A percentile compares a stretch with the other conserved stretches of the same genome.
These are phyloP conservation scores for Fusarium sp. DNA, from an alignment of 2,329 filamentous ascomycete genomes.

Conservation along the genomic window DNA sequence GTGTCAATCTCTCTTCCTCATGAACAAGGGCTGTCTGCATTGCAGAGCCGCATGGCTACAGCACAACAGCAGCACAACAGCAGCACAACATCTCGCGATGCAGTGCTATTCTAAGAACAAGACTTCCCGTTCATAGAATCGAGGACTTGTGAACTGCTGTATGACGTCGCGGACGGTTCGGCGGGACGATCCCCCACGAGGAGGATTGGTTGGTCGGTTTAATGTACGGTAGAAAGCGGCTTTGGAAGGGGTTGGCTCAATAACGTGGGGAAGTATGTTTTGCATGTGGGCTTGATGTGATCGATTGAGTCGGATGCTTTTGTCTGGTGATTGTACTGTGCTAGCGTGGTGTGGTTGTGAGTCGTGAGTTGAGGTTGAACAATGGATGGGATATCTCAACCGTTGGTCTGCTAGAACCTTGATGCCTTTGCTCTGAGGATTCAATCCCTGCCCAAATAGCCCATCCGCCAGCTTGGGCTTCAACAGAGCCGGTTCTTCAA, in stretches of 20 bases:
- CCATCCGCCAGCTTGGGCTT: not conserved
- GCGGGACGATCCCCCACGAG: conserved; percentile 33
- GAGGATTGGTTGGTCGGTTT: conserved; percentile 6
- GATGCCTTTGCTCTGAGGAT: not conserved
- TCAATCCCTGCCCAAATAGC: not conserved
- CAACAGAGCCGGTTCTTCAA: not conserved
- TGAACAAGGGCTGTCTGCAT: not conserved
- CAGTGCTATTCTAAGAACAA: too few species aligned
- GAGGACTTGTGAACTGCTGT: not conserved
- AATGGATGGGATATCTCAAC: too few species aligned
- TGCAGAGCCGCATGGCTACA: conserved; percentile 17
- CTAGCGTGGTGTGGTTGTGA: conserved; percentile 8
- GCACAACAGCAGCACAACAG: not conserved
- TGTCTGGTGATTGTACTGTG: conserved; percentile 23
- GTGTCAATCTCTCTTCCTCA: not conserved
- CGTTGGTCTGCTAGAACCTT: not conserved
- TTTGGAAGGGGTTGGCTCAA: conserved; percentile 11
- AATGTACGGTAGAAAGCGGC: conserved; percentile 27
- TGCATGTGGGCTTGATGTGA: conserved; percentile 24
- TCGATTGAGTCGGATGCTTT: not conserved
- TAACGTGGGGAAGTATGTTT: conserved; percentile 35
- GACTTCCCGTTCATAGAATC: not conserved
- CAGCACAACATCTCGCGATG: too few species aligned
- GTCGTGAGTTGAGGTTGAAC: not conserved
- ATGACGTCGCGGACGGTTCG: conserved; percentile 22